phyloP scores from a whole-genome alignment of 495 filamentous ascomycete species.

The Penicillium ochrochloron region DNA sequence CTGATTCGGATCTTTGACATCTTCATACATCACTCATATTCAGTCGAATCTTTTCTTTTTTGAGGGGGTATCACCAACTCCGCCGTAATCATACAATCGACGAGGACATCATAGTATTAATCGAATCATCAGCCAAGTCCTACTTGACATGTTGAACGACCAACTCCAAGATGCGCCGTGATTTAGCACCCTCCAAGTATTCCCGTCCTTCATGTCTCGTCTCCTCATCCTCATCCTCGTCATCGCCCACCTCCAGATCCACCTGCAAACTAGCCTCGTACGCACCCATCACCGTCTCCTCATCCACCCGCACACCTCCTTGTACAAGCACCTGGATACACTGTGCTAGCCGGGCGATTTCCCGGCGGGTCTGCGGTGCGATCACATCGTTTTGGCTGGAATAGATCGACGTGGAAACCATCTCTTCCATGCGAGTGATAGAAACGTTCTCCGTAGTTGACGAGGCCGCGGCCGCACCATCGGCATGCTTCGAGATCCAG shows the following conservation, averaged over 20 bases:
- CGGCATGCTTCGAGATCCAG: conserved; percentile 81
- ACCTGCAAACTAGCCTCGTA: conserved; percentile 81
- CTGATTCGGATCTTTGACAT: neutral
- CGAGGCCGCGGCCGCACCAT: conserved; percentile 56
- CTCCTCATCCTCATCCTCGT: conserved; percentile 47
- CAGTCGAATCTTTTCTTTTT: conserved; percentile 3
- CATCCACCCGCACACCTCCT: conserved; percentile 82
- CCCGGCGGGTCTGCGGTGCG: conserved; percentile 70
- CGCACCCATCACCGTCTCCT: conserved; percentile 82
- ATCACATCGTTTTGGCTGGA: conserved; percentile 91
- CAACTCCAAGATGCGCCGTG: conserved; percentile 65
- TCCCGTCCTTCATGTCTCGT: conserved; percentile 48
- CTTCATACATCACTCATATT: neutral
- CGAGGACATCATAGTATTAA: conserved; percentile 4
- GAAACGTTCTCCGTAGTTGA: conserved; percentile 54
- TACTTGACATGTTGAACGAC: conserved; percentile 31
- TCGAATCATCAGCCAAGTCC: neutral
- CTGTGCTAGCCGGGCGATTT: conserved; percentile 81
- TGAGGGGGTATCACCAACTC: conserved; percentile 24
- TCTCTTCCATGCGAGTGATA: conserved; percentile 86
- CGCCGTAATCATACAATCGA: conserved; percentile 13
- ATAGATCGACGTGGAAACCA: conserved; percentile 73
- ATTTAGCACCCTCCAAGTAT: conserved; percentile 76
- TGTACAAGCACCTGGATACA: conserved; percentile 82
- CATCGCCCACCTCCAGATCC: conserved; percentile 61